Evolutionary conservation across 1,139 yeast genomes (phyloP).

Genomic region (Diutina siamensis): DNA sequence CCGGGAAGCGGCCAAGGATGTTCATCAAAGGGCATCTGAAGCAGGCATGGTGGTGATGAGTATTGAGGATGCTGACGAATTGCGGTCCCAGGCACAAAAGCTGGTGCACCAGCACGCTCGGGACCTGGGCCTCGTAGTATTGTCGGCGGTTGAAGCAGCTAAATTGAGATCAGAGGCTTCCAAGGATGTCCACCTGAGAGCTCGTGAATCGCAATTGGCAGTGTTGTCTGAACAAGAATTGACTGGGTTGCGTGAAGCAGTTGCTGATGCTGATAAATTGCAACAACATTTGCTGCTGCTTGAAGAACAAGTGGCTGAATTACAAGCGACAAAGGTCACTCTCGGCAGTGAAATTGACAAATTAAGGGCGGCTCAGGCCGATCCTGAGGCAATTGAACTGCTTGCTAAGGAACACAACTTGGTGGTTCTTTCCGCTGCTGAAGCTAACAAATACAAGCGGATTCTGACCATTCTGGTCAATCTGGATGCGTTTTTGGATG

Average conservation of each 20-base stretch:
- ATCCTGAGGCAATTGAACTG: not conserved
- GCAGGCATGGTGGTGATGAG: constrained; percentile 19
- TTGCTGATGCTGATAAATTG: not conserved
- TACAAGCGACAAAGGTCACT: not conserved
- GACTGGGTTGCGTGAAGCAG: not conserved
- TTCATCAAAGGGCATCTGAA: constrained; percentile 12
- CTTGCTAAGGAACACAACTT: not conserved
- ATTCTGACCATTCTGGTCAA: not conserved
- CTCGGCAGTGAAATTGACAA: not conserved
- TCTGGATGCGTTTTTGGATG: constrained; percentile 1
- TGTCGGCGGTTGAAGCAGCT: not conserved
- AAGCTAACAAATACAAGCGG: not conserved
- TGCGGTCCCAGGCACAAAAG: constrained; percentile 7
- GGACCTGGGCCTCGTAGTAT: constrained; percentile 1
- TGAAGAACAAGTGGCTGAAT: not conserved
- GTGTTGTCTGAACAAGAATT: not conserved
- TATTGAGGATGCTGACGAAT: constrained; percentile 13
- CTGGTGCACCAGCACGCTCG: constrained; percentile 6
- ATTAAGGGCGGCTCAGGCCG: not conserved
- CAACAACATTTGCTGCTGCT: not conserved
- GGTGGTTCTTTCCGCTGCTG: not conserved
- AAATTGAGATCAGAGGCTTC: not conserved
- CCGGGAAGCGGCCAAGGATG: constrained; percentile 3
- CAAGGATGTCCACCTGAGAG: not conserved
- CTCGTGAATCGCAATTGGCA: not conserved